Conservation (phyloP, 1,139 yeast species). For the Nakaseomyces sp. region DNA sequence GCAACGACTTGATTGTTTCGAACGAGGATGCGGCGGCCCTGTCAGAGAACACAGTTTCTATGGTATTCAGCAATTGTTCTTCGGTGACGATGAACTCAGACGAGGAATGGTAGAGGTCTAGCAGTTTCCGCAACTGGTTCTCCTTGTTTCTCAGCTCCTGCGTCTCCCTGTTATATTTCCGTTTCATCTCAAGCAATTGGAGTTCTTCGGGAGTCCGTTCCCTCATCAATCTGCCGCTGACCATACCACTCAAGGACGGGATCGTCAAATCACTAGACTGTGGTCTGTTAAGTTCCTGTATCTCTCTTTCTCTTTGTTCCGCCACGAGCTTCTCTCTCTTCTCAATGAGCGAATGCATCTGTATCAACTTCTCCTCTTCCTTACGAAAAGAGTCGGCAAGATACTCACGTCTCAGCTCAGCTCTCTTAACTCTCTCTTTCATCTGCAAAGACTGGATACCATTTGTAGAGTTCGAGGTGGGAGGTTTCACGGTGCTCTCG, state of each 20-base stretch:
- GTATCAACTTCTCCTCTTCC: constrained; percentile 48
- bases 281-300: constrained; percentile 18
- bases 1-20: constrained; percentile 7
- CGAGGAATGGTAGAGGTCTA: constrained; percentile 67
- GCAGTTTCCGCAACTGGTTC: constrained; percentile 45
- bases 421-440: constrained; percentile 47
- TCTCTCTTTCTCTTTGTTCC: constrained; percentile 31
- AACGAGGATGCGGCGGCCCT: constrained; percentile 2
- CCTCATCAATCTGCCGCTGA: constrained; percentile 52
- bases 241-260: constrained; percentile 67
- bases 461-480: constrained; percentile 17
- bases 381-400: constrained; percentile 55
- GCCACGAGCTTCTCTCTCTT: constrained; percentile 30
- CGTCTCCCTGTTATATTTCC: constrained; percentile 43
- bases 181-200: constrained; percentile 42
- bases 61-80: constrained; percentile 27
- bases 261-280: constrained; percentile 45
- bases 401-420: constrained; percentile 66
- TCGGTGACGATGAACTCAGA: constrained; percentile 37
- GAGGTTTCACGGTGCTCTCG: constrained; percentile 40
- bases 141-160: constrained; percentile 38
- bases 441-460: constrained; percentile 29
- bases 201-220: constrained; percentile 62
- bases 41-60: constrained; percentile 31
- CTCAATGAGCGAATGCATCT: constrained; percentile 33